Percentiles rank a stretch among this genome's conserved stretches.
Conservation (phyloP, 495 filamentous ascomycete genomes). For the Penicillium odoratum region DNA sequence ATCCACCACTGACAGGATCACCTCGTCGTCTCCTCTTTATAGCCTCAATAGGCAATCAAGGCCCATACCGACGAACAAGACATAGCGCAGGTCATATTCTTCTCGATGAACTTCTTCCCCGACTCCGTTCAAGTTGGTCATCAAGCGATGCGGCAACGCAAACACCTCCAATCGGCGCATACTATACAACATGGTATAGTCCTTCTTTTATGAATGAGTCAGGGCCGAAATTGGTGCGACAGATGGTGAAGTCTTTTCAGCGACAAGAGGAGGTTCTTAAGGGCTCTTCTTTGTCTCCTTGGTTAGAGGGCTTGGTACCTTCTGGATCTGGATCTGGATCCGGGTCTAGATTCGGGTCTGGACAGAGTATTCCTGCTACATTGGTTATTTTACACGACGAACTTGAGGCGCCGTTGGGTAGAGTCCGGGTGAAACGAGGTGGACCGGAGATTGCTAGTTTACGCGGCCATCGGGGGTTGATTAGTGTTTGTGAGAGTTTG, state of each 20-base stretch:
- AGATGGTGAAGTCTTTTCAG: conserved; percentile 46
- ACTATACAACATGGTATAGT: conserved; percentile 67
- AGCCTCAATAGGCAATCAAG: conserved; percentile 70
- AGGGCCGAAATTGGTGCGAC: conserved; percentile 47
- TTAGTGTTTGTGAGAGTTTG: conserved; percentile 58
- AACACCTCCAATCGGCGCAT: conserved; percentile 32
- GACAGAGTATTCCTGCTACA: conserved; percentile 25
- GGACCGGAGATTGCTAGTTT: conserved; percentile 52
- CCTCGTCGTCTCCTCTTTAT: conserved; percentile 56
- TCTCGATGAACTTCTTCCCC: conserved; percentile 52
- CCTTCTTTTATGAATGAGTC: conserved; percentile 76
- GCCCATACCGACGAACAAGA: conserved; percentile 64
- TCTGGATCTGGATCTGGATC: not conserved
- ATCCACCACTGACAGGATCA: not conserved
- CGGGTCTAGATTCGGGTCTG: too few relatives aligned
- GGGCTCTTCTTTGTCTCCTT: not conserved
- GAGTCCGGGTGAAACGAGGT: conserved; percentile 58
- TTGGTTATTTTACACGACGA: conserved; percentile 85
- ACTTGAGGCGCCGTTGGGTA: conserved; percentile 67
- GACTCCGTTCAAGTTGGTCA: conserved; percentile 39
- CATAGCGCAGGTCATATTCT: conserved; percentile 79
- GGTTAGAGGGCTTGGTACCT: conserved; percentile 1
- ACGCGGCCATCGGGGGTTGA: conserved; percentile 79
- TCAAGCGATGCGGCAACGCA: not conserved
- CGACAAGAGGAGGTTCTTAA: conserved; percentile 34